phyloP scores from a whole-genome alignment of 345 rosid species.

The Aethionema arabicum region DNA sequence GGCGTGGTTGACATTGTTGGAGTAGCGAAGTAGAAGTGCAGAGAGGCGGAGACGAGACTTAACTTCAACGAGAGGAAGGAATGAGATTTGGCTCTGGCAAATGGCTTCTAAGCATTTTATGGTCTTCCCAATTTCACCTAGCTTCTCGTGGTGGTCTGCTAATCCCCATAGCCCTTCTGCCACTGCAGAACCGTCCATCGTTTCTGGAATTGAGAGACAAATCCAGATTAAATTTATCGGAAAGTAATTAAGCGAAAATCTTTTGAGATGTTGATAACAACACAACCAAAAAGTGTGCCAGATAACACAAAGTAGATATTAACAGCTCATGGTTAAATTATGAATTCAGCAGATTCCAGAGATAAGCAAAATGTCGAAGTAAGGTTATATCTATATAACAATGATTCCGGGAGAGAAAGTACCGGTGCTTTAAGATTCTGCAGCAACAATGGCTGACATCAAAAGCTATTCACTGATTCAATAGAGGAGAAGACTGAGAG shows the following conservation, averaged over 20 bases:
- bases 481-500: too few species aligned
- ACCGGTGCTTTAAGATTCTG: too few species aligned
- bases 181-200: conserved; percentile 57
- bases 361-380: too few species aligned
- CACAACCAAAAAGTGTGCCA: too few species aligned
- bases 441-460: too few species aligned
- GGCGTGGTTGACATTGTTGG: conserved; percentile 79
- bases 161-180: conserved; percentile 96
- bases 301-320: too few species aligned
- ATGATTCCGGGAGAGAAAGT: too few species aligned
- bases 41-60: conserved; percentile 87
- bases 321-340: too few species aligned
- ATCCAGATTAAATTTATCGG: not conserved
- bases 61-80: conserved; percentile 80
- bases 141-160: conserved; percentile 76
- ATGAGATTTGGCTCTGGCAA: conserved; percentile 68
- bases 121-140: conserved; percentile 68
- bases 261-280: not conserved
- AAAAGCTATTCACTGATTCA: too few species aligned
- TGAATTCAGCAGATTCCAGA: too few species aligned
- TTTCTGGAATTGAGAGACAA: conserved; percentile 9
- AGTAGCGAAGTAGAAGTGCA: conserved; percentile 73
- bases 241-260: not conserved
- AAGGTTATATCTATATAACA: too few species aligned
- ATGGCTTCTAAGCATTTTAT: conserved; percentile 90